Evolutionary conservation across 768 basidiomycete species (phyloP).

Genomic region (Calocera cornea): DNA sequence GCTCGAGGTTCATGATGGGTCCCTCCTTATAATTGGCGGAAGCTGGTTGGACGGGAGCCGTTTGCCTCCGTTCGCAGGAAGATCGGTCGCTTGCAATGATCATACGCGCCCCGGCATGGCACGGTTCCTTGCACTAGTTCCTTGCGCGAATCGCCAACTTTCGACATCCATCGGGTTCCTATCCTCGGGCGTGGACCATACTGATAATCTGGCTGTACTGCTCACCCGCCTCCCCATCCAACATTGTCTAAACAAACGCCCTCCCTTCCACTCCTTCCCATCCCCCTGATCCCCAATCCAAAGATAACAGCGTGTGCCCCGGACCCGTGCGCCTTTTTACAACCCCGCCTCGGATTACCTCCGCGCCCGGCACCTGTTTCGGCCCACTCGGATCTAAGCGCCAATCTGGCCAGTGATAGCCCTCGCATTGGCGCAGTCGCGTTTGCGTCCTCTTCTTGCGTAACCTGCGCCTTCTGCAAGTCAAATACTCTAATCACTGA

Average conservation of each 20-base stretch:
- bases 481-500: conserved; percentile 2
- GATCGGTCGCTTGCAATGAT: conserved; percentile 4
- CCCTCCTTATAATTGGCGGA: conserved; percentile 3
- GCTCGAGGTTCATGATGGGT: not conserved
- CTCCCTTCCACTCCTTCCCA: not conserved
- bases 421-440: not conserved
- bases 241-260: not conserved
- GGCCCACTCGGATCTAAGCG: not conserved
- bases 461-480: not conserved
- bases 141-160: too few species aligned
- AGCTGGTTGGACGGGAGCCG: not conserved
- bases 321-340: not conserved
- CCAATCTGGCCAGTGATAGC: not conserved
- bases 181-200: not conserved
- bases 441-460: too few species aligned
- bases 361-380: not conserved
- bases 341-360: conserved; percentile 1
- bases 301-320: conserved; percentile 5
- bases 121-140: not conserved
- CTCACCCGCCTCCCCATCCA: not conserved
- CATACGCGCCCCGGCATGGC: not conserved
- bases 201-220: conserved; percentile 4
- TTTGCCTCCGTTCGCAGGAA: not conserved
- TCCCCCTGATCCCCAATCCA: not conserved
- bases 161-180: not conserved